Conservation (phyloP, 768 basidiomycete species). For the Russula sp. region DNA sequence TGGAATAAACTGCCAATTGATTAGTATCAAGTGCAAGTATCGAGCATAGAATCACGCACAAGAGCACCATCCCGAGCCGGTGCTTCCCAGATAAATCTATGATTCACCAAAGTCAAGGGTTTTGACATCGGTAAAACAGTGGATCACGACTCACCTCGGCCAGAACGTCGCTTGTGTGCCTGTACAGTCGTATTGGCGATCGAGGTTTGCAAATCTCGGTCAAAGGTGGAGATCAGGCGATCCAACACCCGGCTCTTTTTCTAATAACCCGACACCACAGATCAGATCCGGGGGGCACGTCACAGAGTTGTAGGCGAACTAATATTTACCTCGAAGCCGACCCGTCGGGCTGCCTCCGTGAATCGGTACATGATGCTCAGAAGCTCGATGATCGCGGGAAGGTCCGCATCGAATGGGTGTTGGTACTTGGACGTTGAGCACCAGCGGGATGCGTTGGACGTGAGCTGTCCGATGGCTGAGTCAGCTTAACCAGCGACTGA, state of each 20-base stretch:
- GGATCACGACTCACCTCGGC: constrained; percentile 1
- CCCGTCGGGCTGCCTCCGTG: constrained; percentile 13
- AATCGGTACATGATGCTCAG: constrained; percentile 29
- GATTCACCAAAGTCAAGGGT: not conserved
- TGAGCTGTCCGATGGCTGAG: constrained; percentile 34
- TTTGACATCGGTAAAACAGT: too few relatives aligned
- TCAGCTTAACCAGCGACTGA: constrained; percentile 12
- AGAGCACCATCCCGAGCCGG: constrained; percentile 16
- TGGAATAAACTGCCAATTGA: constrained; percentile 7
- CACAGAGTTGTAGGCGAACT: too few relatives aligned
- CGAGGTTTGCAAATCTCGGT: constrained; percentile 7
- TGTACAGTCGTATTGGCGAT: constrained; percentile 14
- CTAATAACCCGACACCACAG: not conserved
- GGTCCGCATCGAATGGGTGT: constrained; percentile 25
- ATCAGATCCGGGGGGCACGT: not conserved
- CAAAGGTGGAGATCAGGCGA: constrained; percentile 6
- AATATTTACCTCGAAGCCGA: not conserved
- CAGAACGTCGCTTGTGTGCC: not conserved
- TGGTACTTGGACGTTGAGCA: constrained; percentile 26
- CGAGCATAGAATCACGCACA: constrained; percentile 6
- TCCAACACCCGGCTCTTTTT: constrained; percentile 13
- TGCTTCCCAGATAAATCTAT: constrained; percentile 12
- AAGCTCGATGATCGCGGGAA: constrained; percentile 28
- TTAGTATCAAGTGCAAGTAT: not conserved
- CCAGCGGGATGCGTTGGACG: constrained; percentile 24